Evolutionary conservation across 2,329 filamentous ascomycete species (phyloP), one percentile per base, ranked within the genome.

Genomic region (Aureobasidium subglaciale): DNA sequence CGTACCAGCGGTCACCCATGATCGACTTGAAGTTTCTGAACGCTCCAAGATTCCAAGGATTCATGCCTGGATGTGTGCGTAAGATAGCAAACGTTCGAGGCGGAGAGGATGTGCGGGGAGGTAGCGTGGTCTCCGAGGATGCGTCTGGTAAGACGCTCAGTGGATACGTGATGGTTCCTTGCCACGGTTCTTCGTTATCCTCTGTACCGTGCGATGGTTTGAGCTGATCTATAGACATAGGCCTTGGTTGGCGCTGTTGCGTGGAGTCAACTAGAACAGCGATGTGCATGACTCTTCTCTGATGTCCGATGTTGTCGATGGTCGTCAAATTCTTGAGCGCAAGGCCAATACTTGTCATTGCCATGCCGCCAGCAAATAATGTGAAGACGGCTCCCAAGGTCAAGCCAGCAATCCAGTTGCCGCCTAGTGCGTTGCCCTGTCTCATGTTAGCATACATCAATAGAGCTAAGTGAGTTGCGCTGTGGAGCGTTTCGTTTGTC

Each of bases 321-420:
- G 90, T 95, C 1, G 91, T 95, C 43, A 84, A 78, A 65, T 96
- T 96, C 53, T 79, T 73, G 43, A 86, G 71, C 35, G 86, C 79
- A 63, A 90, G 85, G 60, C 86, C 82, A 35, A 86, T 67, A 4
- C 88, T 88, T 43, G 85, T 91, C 35, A 79, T 65, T 2, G 85
- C 79, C 90, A 97, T 96, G 54, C 84, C 82, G 20, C 80, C 75
- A 0, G 86, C 78, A 69, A 97, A 97, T n/a, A 96, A 69, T 35
- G 82, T 82, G 64, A 96, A 96, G 56, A 96, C 77, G 11, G 75
- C 79, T 25, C 81, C 77, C 60, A 95, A 67, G 40, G 75, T 87
- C 29, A 96, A 69, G 9, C 79, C 76, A 7, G 84, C 84, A 52
- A 88, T 75, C 70, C 85, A 84, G 55, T 85, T 80, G 6, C 78